Evolutionary conservation across 495 filamentous ascomycete species (phyloP).

Genomic region (Haplographium delicatum): DNA sequence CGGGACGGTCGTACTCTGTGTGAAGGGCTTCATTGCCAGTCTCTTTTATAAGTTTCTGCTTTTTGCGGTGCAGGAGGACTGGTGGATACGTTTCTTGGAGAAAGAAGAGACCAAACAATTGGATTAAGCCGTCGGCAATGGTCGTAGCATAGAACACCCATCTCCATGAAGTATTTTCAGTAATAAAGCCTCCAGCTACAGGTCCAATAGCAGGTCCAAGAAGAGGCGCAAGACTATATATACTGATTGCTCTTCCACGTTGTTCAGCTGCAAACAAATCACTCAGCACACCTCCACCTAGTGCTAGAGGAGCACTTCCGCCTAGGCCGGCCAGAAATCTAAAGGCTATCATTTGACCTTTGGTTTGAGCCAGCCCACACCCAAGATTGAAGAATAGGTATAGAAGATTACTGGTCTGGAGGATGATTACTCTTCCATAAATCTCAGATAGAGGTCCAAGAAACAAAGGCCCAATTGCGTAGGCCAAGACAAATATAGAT

Average conservation of each 20-base stretch:
- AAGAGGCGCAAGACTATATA: slow-evolving; percentile 61
- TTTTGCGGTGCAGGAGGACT: slow-evolving; percentile 51
- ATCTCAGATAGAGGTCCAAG: slow-evolving; percentile 61
- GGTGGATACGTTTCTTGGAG: slow-evolving; percentile 68
- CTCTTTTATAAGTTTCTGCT: slow-evolving; percentile 50
- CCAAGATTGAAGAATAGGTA: slow-evolving; percentile 54
- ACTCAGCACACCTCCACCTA: slow-evolving; percentile 54
- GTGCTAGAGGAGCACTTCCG: slow-evolving; percentile 47
- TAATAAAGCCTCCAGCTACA: slow-evolving; percentile 59
- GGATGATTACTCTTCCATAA: slow-evolving; percentile 53
- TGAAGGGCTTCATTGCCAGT: slow-evolving; percentile 56
- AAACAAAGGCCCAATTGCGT: slow-evolving; percentile 55
- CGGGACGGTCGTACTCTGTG: slow-evolving; percentile 57
- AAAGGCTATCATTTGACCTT: slow-evolving; percentile 48
- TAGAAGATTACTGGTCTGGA: slow-evolving; percentile 46
- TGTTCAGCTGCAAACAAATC: slow-evolving; percentile 60
- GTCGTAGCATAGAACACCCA: slow-evolving; percentile 65
- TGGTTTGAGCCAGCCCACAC: slow-evolving; percentile 50
- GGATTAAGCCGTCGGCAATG: slow-evolving; percentile 57
- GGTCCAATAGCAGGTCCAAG: slow-evolving; percentile 63
- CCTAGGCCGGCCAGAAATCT: slow-evolving; percentile 52
- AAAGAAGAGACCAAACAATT: slow-evolving; percentile 57
- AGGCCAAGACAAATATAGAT: slow-evolving; percentile 72
- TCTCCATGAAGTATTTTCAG: slow-evolving; percentile 62
- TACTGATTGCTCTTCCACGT: slow-evolving; percentile 55